Base-by-base conservation (phyloP, 352 stramenopile genomes). In the Albugo candida region DNA sequence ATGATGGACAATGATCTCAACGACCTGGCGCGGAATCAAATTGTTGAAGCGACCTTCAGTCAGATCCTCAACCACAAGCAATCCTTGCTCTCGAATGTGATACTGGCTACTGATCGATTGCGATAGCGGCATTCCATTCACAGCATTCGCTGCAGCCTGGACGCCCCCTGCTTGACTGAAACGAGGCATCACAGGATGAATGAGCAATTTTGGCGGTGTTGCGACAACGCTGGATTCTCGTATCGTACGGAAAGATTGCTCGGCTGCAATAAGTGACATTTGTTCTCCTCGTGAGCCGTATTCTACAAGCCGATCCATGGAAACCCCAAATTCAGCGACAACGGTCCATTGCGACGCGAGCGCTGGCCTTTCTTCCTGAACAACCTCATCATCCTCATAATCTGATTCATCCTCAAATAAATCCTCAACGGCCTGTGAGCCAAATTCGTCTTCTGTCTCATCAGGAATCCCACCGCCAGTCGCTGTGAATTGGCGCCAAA, bases 1-100 rank as follows among this genome's bases (percentile, higher is more conserved):
- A 36, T 80, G 61, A 2, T 72, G 68, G 19, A 91, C 81, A 14
- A 91, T 68, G 40, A 83, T 67, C 43, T 91, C 78, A 5, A 91
- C 48, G 36, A 88, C 78, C 42, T 91, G 78, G 2, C 75, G 69
- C 11, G 78, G 75, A 41, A 86, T 91, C 56, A 54, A 72, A 47
- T 91, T 91, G 59, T 69, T 79, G 48, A 87, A 91, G 37, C 72
- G 69, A 37, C 72, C 85, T 45, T 91, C 78, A 0, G 72, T 85
- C 11, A 91, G 50, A 41, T 87, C 75, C 52, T 91, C 78, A 1
- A 91, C 78, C 0, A 91, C 78, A 11, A 91, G 49, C 14, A 92
- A 49, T 0, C 67, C 75, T 20, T 82, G 64, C 46, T 92, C 78
- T 52, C 75, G 78, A 41, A 92, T 83, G 44, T 88, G 78, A 52